Evolutionary conservation across 2,329 filamentous ascomycete genomes (phyloP), one percentile per base, ranked within the genome.

Genomic region (Sporothrix curviconia): DNA sequence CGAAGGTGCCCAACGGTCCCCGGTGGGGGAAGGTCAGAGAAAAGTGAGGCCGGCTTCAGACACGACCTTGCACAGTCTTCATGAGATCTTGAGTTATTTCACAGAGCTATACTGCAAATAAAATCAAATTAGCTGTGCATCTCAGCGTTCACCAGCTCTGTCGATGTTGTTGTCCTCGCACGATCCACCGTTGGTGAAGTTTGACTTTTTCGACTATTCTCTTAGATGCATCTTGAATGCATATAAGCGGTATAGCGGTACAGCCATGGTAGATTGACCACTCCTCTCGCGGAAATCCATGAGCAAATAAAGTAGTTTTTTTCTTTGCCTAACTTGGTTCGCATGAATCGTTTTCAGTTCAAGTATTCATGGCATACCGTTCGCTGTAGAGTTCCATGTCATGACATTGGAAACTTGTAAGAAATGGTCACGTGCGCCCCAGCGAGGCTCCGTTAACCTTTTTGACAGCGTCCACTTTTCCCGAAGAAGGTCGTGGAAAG

Each of bases 161-260:
- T 7, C 6, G 34, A 37, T 17, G 34, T 7, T 40, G 34, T 17
- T 28, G 34, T 39, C n/a, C 24, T 46, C 17, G 22, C n/a, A 7
- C 14, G 40, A 30, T 8, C 30, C 25, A 42, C 19, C 14, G 36
- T 39, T 40, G 17, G 42, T 43, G 53, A 56, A 17, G 54, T 56
- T 49, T 56, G 54, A 56, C 54, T 56, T 56, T 55, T 56, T 49
- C 43, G 43, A 37, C 25, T 40, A 25, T 19, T 40, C 32, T 30
- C 2, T 40, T 56, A 49, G 3, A 3, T 49, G 32, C 54, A 56
- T 36, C 14, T 22, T 14, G n/a, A 49, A 56, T 56, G 42, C 54
- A 49, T 42, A 6, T 49, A 56, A 14, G 9, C 54, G 34, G 15
- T 32, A 14, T 49, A 9, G 8, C 15, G 24, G 30, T 39, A n/a